A percentile compares a stretch with the other conserved stretches of the same genome.
phyloP scores from a whole-genome alignment of 2,329 filamentous ascomycete species.

The Talaromyces islandicus region DNA sequence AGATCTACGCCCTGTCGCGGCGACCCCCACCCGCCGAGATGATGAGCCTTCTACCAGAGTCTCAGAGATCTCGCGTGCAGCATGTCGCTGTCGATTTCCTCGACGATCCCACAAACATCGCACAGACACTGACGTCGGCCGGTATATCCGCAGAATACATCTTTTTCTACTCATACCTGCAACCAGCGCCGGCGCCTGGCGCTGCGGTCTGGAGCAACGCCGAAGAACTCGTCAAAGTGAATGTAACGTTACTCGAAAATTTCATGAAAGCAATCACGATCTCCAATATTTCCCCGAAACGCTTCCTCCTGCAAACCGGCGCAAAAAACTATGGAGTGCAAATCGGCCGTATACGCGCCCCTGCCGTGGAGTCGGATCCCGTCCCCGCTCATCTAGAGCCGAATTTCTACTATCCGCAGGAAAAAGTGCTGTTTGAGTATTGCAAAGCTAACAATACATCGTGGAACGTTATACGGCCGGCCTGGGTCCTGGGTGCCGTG shows the following conservation, averaged over 20 bases:
- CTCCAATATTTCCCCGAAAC: constrained; percentile 40
- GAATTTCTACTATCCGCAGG: constrained; percentile 25
- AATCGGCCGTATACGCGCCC: constrained; percentile 17
- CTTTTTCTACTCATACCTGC: constrained; percentile 53
- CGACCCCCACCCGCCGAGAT: constrained; percentile 35
- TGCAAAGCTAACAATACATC: constrained; percentile 15
- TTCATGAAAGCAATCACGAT: constrained; percentile 43
- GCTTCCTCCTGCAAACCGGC: constrained; percentile 44
- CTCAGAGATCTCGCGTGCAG: constrained; percentile 21
- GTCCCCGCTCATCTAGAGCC: constrained; percentile 15
- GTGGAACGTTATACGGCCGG: constrained; percentile 21
- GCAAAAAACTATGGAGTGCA: constrained; percentile 21
- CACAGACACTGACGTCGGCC: constrained; percentile 17
- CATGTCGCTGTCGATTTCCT: constrained; percentile 37
- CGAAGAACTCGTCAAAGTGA: constrained; percentile 45
- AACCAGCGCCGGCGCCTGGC: constrained; percentile 42
- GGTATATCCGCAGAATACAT: constrained; percentile 36
- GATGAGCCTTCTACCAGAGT: constrained; percentile 25
- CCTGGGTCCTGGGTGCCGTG: constrained; percentile 21
- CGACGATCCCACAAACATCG: constrained; percentile 21
- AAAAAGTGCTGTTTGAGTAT: constrained; percentile 18
- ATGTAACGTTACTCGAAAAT: constrained; percentile 43
- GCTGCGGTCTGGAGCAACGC: constrained; percentile 45
- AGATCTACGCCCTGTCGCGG: constrained; percentile 46
- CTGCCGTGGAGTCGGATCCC: constrained; percentile 21